These are phyloP conservation scores for Stramenopiles sp. DNA, from an alignment of 352 stramenopile genomes.

Conservation along the genomic window DNA sequence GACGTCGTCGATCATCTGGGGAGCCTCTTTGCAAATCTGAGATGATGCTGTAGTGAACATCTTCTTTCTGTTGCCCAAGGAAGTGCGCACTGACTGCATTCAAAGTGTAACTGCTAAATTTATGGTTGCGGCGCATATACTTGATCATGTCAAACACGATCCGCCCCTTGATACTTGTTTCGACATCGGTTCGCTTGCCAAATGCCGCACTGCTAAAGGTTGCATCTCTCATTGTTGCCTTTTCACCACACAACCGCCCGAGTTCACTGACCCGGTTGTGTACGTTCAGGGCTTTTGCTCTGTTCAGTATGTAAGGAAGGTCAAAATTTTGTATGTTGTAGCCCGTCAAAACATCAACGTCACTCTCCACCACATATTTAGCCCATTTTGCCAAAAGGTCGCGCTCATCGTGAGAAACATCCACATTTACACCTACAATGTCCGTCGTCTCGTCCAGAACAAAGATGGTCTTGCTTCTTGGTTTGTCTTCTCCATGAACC, in stretches of 20 bases:
- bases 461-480: conserved; percentile 82
- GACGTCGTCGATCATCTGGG: conserved; percentile 85
- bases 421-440: conserved; percentile 92
- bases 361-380: conserved; percentile 75
- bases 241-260: conserved; percentile 35
- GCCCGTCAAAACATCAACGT: conserved; percentile 96
- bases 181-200: conserved; percentile 90
- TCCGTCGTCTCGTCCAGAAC: conserved; percentile 88
- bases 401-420: conserved; percentile 81
- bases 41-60: conserved; percentile 98
- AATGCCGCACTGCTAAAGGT: conserved; percentile 92
- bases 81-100: conserved; percentile 95
- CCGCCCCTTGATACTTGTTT: conserved; percentile 89
- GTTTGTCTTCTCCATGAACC: conserved; percentile 37
- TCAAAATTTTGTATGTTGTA: conserved; percentile 99
- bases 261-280: conserved; percentile 36
- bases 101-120: conserved; percentile 94
- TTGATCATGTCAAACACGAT: conserved; percentile 96
- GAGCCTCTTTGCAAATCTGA: conserved; percentile 73
- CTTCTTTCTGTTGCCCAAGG: conserved; percentile 95
- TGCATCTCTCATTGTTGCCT: conserved; percentile 79
- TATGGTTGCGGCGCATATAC: conserved; percentile 98
- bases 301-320: conserved; percentile 93
- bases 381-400: conserved; percentile 93
- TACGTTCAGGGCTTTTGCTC: conserved; percentile 74